phyloP scores from a whole-genome alignment of 768 basidiomycete species.

The Rhizopogon vesiculosus region DNA sequence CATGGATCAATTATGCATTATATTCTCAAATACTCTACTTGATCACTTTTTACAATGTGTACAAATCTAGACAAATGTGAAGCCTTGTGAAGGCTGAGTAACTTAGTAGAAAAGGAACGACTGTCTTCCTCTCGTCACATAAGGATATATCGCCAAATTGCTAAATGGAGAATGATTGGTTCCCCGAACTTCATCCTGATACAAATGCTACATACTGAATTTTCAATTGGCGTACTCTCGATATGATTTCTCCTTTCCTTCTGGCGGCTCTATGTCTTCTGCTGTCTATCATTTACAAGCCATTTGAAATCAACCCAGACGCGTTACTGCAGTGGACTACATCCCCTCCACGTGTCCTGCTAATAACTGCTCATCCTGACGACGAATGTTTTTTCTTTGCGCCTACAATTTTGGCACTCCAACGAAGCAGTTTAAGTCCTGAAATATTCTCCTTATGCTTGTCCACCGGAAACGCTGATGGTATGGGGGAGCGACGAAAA shows the following conservation, averaged over 20 bases:
- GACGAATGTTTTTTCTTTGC: constrained; percentile 95
- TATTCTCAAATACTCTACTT: neutral
- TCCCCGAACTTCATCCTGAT: too few species aligned
- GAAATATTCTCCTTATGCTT: constrained; percentile 65
- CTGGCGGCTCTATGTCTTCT: constrained; percentile 10
- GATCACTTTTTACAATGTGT: too few species aligned
- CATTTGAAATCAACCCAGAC: constrained; percentile 19
- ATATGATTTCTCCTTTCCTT: constrained; percentile 14
- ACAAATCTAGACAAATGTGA: too few species aligned
- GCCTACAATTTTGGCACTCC: constrained; percentile 67
- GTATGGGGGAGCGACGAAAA: constrained; percentile 57
- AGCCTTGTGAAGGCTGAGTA: too few species aligned
- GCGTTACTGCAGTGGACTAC: constrained; percentile 8
- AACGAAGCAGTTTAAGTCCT: constrained; percentile 10
- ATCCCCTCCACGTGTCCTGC: constrained; percentile 35
- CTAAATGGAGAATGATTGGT: neutral
- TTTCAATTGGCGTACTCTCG: neutral
- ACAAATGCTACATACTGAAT: too few species aligned
- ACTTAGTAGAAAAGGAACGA: too few species aligned
- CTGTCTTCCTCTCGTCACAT: too few species aligned
- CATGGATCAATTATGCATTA: neutral
- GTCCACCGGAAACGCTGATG: constrained; percentile 76
- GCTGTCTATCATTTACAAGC: constrained; percentile 21
- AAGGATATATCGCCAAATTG: neutral
- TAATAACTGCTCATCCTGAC: constrained; percentile 92